phyloP scores from a whole-genome alignment of 164 flowering plant genomes.

The Liriodendron chinense region DNA sequence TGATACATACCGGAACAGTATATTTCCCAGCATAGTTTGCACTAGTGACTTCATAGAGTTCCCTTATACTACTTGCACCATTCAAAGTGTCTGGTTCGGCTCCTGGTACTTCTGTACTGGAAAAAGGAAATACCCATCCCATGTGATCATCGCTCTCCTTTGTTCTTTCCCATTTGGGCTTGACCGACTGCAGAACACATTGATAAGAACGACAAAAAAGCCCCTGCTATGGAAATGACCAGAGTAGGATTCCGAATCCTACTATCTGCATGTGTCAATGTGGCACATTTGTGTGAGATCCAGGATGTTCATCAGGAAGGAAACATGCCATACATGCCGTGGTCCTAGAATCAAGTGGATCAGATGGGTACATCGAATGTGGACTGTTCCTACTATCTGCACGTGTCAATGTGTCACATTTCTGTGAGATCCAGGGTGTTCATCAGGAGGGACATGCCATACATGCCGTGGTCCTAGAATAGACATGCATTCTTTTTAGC shows the following conservation, averaged over 20 bases:
- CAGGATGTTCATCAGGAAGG: background rate
- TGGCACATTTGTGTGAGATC: background rate
- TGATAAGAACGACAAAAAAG: background rate
- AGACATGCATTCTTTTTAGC: background rate
- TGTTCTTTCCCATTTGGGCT: conserved; percentile 82
- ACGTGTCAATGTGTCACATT: no score
- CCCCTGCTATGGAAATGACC: background rate
- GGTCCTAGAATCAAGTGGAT: no score
- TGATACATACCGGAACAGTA: conserved; percentile 78
- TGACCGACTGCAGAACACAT: conserved; percentile 52
- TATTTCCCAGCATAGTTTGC: conserved; percentile 77
- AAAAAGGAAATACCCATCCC: conserved; percentile 93
- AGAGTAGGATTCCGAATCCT: background rate
- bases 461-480: no score
- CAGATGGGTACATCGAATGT: no score
- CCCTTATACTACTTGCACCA: conserved; percentile 71
- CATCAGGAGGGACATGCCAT: no score
- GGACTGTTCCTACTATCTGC: no score
- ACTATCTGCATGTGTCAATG: background rate
- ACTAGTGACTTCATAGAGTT: conserved; percentile 85
- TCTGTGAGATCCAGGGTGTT: no score
- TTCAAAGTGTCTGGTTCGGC: conserved; percentile 80
- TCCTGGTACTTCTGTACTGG: conserved; percentile 62
- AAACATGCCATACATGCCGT: background rate
- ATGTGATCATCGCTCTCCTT: conserved; percentile 81